A percentile compares a stretch with the other conserved stretches of the same genome.
phyloP scores from a whole-genome alignment of 2,329 filamentous ascomycete species.

The Sclerotiophoma versabilis region DNA sequence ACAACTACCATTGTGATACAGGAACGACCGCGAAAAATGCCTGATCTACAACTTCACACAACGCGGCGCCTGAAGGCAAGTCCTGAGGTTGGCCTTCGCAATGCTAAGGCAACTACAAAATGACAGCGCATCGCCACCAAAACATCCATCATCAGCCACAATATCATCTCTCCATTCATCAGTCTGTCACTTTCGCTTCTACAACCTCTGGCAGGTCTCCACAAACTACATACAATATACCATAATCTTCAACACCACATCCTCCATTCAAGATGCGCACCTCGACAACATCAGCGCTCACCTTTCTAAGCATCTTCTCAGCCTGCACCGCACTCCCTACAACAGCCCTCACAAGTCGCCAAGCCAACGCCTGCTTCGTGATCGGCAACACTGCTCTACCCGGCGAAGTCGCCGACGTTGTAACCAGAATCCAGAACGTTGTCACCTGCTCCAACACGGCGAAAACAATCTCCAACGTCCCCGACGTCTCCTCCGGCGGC shows the following conservation, averaged over 20 bases:
- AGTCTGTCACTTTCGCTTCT: not conserved
- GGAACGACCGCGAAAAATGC: constrained; percentile 15
- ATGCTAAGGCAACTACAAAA: constrained; percentile 16
- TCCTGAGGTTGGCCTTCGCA: constrained; percentile 7
- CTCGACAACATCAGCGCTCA: constrained; percentile 18
- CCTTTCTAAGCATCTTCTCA: constrained; percentile 23
- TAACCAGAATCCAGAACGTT: constrained; percentile 50
- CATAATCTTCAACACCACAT: not conserved
- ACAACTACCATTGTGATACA: constrained; percentile 19
- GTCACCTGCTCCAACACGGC: constrained; percentile 59
- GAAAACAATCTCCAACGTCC: constrained; percentile 62
- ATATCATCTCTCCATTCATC: not conserved
- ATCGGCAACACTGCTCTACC: constrained; percentile 61
- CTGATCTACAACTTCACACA: constrained; percentile 21
- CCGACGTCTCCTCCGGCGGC: constrained; percentile 62
- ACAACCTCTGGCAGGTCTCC: constrained; percentile 8
- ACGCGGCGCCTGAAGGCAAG: constrained; percentile 10
- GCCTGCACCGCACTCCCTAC: constrained; percentile 21
- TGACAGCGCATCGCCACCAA: not conserved
- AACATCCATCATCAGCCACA: not conserved
- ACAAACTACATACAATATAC: constrained; percentile 4
- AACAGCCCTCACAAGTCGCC: constrained; percentile 20
- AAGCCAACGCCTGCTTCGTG: constrained; percentile 60
- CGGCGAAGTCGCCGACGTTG: constrained; percentile 56
- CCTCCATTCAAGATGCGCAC: constrained; percentile 24